Conservation (phyloP, 306 rosid genomes). For the Castanopsis chinensis region DNA sequence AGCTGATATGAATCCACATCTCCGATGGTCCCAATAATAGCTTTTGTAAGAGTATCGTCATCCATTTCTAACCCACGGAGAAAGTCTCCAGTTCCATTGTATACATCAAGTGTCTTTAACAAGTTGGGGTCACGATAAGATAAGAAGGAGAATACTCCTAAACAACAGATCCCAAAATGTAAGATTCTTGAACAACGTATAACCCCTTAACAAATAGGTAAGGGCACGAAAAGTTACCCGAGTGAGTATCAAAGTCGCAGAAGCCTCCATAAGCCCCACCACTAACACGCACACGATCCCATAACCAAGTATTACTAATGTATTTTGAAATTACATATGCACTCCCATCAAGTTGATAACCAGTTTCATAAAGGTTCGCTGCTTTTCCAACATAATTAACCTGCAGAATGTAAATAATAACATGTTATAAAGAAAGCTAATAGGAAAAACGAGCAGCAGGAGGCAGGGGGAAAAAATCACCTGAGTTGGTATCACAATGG, state of each 20-base stretch:
- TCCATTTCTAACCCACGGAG: slow-evolving; percentile 75
- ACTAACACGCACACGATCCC: slow-evolving; percentile 98
- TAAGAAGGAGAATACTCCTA: slow-evolving; percentile 92
- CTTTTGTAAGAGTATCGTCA: slow-evolving; percentile 70
- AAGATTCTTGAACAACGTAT: slow-evolving; percentile 26
- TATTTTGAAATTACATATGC: slow-evolving; percentile 88
- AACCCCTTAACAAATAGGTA: slow-evolving; percentile 9
- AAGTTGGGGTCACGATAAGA: slow-evolving; percentile 97
- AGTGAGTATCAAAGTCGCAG: slow-evolving; percentile 94
- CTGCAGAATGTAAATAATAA: slow-evolving; percentile 44
- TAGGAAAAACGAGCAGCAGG: slow-evolving; percentile 1
- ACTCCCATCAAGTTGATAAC: slow-evolving; percentile 85
- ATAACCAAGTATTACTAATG: slow-evolving; percentile 92
- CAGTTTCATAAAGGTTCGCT: slow-evolving; percentile 70
- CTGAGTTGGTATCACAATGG: slow-evolving; percentile 92
- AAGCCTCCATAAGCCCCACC: slow-evolving; percentile 99
- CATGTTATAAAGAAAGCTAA: slow-evolving; percentile 8
- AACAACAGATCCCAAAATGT: slow-evolving; percentile 22
- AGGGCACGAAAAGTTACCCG: slow-evolving; percentile 43
- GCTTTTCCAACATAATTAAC: slow-evolving; percentile 98
- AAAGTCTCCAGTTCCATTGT: slow-evolving; percentile 88
- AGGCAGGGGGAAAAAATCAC: slow-evolving; percentile 37
- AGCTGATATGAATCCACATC: slow-evolving; percentile 96
- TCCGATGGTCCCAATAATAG: slow-evolving; percentile 97
- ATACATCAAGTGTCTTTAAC: slow-evolving; percentile 87